Base-by-base conservation (phyloP, 108 stramenopile species). In the Pseudonitzschia multiseries region DNA sequence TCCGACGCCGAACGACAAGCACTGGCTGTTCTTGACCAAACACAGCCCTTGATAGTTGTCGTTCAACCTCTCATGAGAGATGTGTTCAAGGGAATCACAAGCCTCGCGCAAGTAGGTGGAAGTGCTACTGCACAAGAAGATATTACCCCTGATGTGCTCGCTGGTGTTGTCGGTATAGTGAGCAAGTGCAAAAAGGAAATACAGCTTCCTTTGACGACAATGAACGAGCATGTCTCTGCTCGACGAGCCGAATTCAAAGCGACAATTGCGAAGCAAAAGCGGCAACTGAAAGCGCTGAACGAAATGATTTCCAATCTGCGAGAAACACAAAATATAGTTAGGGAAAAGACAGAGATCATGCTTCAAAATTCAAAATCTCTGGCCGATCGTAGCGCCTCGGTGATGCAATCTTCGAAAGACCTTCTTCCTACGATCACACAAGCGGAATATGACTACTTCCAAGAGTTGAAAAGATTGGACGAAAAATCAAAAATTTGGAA, bases 81-180 rank as follows among this genome's bases (percentile, higher is more conserved):
- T 40, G 74, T 91, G 2, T 66, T 67, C 28, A 68, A 72, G 32
- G 93, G 93, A 21, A 48, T 94, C 21, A 71, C 73, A 9, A 76
- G 76, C 27, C 83, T 91, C 86, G 80, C 77, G 14, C 84, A 89
- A 71, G 84, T 91, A 57, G 93, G 88, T 24, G 93, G 90, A 29
- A 83, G 83, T 44, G 68, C 79, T 9, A 94, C 93, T 13, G 66
- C 65, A 2, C 67, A 70, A 69, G 77, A 81, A 53, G 75, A 78
- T 28, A 78, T 85, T 42, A 71, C 74, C 14, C 81, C 89, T 8
- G 89, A 84, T 52, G 72, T 76, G 27, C 73, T 94, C 15, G 89
- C 90, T n/a, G 81, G 79, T 13, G 83, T 84, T 40, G 60, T 84
- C 44, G 76, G 80, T 71, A 83, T 87, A 12, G 79, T 86, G 64